Evolutionary conservation across 2,329 filamentous ascomycete species (phyloP).

Genomic region (Apiospora phragmitis): DNA sequence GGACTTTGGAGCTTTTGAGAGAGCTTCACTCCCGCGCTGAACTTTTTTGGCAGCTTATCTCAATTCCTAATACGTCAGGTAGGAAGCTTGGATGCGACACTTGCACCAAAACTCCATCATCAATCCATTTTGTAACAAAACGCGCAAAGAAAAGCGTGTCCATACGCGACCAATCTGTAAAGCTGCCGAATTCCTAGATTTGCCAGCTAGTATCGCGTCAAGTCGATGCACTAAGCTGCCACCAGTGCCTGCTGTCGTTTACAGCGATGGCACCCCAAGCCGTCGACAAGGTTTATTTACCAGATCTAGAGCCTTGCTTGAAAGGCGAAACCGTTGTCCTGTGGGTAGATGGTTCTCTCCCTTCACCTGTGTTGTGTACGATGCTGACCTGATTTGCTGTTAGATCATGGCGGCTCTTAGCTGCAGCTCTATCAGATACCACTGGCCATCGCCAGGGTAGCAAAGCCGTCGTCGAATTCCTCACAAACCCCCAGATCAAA

Average conservation of each 20-base stretch:
- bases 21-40: conserved; percentile 1
- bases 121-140: background rate
- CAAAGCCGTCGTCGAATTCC: conserved; percentile 63
- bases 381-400: conserved; percentile 12
- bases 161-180: background rate
- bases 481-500: conserved; percentile 69
- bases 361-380: background rate
- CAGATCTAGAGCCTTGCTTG: conserved; percentile 82
- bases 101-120: background rate
- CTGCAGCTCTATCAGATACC: conserved; percentile 56
- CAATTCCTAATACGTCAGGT: background rate
- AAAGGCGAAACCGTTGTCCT: conserved; percentile 77
- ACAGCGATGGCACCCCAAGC: conserved; percentile 67
- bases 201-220: conserved; percentile 25
- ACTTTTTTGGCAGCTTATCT: conserved; percentile 6
- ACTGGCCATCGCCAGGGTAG: conserved; percentile 56
- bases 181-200: background rate
- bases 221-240: conserved; percentile 29
- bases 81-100: background rate
- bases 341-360: conserved; percentile 51
- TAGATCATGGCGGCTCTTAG: conserved; percentile 64
- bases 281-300: conserved; percentile 73
- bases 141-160: background rate
- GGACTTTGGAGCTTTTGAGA: conserved; percentile 3
- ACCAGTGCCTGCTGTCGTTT: conserved; percentile 47